phyloP scores from a whole-genome alignment of 2,329 filamentous ascomycete genomes.

The Cryphonectria parasitica region DNA sequence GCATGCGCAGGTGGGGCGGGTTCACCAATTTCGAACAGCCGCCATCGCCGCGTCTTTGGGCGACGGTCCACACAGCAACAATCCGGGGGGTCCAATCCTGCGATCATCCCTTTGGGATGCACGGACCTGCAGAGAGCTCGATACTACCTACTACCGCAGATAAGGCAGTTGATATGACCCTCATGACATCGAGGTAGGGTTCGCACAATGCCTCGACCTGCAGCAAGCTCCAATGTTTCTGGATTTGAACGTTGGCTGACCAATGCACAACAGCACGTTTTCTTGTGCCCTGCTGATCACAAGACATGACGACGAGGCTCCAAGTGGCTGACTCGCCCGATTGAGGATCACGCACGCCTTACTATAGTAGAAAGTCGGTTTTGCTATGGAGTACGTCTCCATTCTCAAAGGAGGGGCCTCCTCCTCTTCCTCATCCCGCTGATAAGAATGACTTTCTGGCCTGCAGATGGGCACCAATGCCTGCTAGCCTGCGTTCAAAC shows the following conservation, averaged over 20 bases:
- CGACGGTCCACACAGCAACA: background rate
- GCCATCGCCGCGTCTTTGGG: slow-evolving; percentile 2
- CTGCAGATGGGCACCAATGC: slow-evolving; percentile 3
- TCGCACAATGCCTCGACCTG: background rate
- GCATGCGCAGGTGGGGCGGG: background rate
- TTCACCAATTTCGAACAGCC: slow-evolving; percentile 14
- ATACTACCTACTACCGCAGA: background rate
- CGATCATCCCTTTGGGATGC: background rate
- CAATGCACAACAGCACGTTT: background rate
- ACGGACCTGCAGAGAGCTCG: background rate
- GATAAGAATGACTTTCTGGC: background rate
- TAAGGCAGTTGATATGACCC: background rate
- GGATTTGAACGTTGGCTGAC: background rate
- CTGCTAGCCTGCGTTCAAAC: background rate
- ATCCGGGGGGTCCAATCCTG: slow-evolving; percentile 14
- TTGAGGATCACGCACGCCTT: background rate
- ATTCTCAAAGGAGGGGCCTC: background rate
- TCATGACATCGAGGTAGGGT: background rate
- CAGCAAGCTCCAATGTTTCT: background rate
- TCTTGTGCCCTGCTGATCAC: slow-evolving; percentile 10
- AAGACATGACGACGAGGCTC: background rate
- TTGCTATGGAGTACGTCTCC: background rate
- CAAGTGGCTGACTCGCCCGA: background rate
- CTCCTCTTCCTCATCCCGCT: background rate
- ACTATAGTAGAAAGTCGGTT: background rate